A percentile compares a stretch with the other conserved stretches of the same genome.
phyloP scores from a whole-genome alignment of 805 yeast genomes.

The Wickerhamiella shivajii region DNA sequence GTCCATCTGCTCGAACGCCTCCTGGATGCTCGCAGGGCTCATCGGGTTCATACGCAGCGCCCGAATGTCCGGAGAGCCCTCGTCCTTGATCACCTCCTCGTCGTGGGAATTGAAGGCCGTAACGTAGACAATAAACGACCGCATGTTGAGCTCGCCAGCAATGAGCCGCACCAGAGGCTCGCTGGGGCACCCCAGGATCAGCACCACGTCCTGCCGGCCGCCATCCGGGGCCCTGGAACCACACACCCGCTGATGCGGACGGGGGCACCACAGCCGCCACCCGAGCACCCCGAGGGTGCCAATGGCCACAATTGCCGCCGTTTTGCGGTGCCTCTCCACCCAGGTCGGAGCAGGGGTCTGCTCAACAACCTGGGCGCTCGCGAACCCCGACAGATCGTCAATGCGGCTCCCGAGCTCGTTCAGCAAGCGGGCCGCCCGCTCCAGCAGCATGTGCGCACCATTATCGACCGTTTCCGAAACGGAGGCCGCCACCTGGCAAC shows the following conservation, averaged over 20 bases:
- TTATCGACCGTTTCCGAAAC: too few species aligned
- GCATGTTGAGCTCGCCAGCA: constrained; percentile 56
- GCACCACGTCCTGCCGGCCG: constrained; percentile 58
- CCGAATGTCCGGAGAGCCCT: constrained; percentile 54
- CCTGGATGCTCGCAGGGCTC: constrained; percentile 31
- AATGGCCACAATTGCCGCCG: neutral
- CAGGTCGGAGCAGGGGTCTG: too few species aligned
- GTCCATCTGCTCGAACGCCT: constrained; percentile 37
- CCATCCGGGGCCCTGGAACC: constrained; percentile 44
- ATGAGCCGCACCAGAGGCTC: constrained; percentile 58
- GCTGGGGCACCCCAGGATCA: constrained; percentile 61
- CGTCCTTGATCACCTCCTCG: constrained; percentile 34
- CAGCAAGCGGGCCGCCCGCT: too few species aligned
- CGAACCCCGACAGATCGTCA: too few species aligned
- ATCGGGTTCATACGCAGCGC: constrained; percentile 42
- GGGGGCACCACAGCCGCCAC: neutral
- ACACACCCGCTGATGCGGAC: constrained; percentile 36
- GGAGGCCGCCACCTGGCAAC: too few species aligned
- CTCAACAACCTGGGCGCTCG: too few species aligned
- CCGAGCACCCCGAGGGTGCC: constrained; percentile 5
- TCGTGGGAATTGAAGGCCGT: constrained; percentile 48
- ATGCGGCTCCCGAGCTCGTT: too few species aligned
- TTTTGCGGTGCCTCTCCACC: too few species aligned
- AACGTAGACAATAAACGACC: constrained; percentile 72
- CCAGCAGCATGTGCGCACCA: too few species aligned